Base-by-base conservation (phyloP, 2,329 filamentous ascomycete genomes). In the Phialocephala subalpina region DNA sequence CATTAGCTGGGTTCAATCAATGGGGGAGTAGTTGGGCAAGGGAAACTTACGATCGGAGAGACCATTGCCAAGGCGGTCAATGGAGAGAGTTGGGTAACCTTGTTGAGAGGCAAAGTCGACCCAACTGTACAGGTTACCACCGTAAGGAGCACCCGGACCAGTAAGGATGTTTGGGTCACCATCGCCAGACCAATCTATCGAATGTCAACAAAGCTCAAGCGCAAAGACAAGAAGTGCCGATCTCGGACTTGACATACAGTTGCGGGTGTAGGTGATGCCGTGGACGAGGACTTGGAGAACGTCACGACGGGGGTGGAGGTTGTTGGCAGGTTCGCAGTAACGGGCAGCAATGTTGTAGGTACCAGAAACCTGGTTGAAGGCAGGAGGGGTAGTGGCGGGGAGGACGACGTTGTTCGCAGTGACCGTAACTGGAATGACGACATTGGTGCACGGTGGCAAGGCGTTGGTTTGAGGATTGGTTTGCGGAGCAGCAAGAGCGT, bases 1-100 rank as follows among this genome's bases (percentile, higher is more conserved):
- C 11, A 22, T 62, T 40, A 57, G 60, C 38, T 25, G 25, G 42
- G 33, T 49, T 27, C n/a, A 33, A 22, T 35, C 18, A 20, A 18
- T 25, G 25, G 27, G 2, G 64, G 47, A n/a, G 68, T 52, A 5
- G 69, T 69, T 14, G 7, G 65, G 76, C 69, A 25, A 74, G 71
- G 49, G 18, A 1, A 16, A 53, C 49, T 53, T 33, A 53, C 74
- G 74, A 11, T 70, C 58, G 1, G 68, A 72, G 9, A 56, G 14
- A 6, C 73, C 74, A 62, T 70, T 73, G 9, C 74, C 74, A 8
- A 74, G 67, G 27, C 71, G 69, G 56, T 75, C 73, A 60, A 75
- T 72, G n/a, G 72, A 58, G 20, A 76, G 66, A 8, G 74, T 75
- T 49, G 72, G 69, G 42, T 72, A 75, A 8, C 73, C 74, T 35